A percentile compares a stretch with the other conserved stretches of the same genome.
Evolutionary conservation across 176 grass and related monocot genomes (phyloP).

Genomic region (Coix lacrymajobi): DNA sequence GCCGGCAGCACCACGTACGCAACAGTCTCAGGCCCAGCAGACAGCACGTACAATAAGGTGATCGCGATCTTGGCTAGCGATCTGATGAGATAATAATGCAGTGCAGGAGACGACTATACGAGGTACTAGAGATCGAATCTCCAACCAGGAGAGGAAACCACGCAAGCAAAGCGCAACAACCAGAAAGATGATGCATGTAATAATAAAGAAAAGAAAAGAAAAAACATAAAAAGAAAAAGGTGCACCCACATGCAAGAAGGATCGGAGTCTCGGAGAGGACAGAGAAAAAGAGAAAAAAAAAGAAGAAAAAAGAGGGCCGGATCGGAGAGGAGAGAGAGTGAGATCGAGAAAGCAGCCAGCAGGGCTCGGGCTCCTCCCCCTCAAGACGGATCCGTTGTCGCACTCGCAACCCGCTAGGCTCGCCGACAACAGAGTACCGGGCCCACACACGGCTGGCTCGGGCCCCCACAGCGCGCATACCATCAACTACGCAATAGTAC

Average conservation of each 20-base stretch:
- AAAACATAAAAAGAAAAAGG: slow-evolving; percentile 2
- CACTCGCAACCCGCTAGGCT: no score
- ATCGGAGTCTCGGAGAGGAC: not conserved
- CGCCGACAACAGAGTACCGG: no score
- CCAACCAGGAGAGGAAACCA: slow-evolving; percentile 42
- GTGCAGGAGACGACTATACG: not conserved
- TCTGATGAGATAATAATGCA: no score
- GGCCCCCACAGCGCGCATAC: not conserved
- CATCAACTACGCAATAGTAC: not conserved
- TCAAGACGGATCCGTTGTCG: no score
- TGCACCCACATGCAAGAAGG: slow-evolving; percentile 25
- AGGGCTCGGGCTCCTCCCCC: no score
- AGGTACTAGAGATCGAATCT: slow-evolving; percentile 23
- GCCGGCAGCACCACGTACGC: no score
- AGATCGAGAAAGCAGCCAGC: not conserved
- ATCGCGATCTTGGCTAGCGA: no score
- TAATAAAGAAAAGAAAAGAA: not conserved
- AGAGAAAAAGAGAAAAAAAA: not conserved
- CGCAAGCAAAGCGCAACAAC: not conserved
- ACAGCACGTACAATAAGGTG: no score
- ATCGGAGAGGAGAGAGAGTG: not conserved
- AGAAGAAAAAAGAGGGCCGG: no score
- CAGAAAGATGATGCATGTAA: not conserved
- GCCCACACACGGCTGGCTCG: no score
- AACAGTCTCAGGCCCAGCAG: no score